Conservation (phyloP, 1,284 basidiomycete species). For the Boletellus dicymbophilus region DNA sequence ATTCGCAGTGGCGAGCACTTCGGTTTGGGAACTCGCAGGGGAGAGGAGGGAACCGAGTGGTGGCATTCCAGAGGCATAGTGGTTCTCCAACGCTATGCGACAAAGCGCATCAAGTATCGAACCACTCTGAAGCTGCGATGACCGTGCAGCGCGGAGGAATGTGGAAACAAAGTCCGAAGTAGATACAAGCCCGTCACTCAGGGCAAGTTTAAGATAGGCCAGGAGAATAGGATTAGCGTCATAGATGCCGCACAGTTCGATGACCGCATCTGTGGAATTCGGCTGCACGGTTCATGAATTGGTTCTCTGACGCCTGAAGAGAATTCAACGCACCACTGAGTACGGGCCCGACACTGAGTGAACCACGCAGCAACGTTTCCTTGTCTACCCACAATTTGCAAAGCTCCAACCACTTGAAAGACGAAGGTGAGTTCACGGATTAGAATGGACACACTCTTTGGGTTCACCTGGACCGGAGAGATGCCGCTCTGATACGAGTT, state of each 20-base stretch:
- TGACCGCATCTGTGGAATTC: conserved; percentile 56
- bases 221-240: conserved; percentile 64
- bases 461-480: conserved; percentile 55
- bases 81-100: conserved; percentile 58
- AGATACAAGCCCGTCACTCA: conserved; percentile 57
- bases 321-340: conserved; percentile 46
- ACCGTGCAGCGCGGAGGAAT: conserved; percentile 45
- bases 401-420: conserved; percentile 59
- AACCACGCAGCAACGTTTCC: conserved; percentile 38
- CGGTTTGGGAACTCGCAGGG: conserved; percentile 45
- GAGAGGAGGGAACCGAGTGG: conserved; percentile 55
- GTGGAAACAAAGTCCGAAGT: conserved; percentile 59
- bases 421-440: conserved; percentile 6
- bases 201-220: conserved; percentile 60
- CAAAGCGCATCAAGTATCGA: conserved; percentile 71
- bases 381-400: conserved; percentile 61
- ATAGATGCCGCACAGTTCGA: conserved; percentile 63
- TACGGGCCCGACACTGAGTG: conserved; percentile 35
- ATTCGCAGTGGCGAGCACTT: conserved; percentile 54
- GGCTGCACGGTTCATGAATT: not conserved
- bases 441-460: not conserved
- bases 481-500: conserved; percentile 73
- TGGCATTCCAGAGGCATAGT: conserved; percentile 57
- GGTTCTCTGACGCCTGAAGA: not conserved
- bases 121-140: conserved; percentile 53